Evolutionary conservation across 768 basidiomycete genomes (phyloP).

Genomic region (Mycena pura): DNA sequence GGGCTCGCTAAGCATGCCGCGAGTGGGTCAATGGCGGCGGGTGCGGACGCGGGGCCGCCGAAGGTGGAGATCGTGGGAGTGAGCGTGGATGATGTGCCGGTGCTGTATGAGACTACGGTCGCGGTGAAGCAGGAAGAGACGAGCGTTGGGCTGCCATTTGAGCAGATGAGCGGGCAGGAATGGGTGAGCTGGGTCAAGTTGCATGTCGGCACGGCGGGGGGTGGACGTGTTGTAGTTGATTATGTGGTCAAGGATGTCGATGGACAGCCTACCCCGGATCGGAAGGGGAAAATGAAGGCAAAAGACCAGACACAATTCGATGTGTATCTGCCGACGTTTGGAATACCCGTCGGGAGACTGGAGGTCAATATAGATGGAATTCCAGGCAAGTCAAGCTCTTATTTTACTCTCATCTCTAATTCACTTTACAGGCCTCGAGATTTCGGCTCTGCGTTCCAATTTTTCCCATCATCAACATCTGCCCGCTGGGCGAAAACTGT

Average conservation of each 20-base stretch:
- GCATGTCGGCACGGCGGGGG: slow-evolving; percentile 56
- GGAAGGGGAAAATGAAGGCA: slow-evolving; percentile 43
- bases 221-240: slow-evolving; percentile 63
- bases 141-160: slow-evolving; percentile 50
- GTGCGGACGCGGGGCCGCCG: slow-evolving; percentile 36
- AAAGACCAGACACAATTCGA: slow-evolving; percentile 42
- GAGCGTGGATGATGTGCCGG: slow-evolving; percentile 70
- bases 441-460: slow-evolving; percentile 58
- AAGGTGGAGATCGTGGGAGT: slow-evolving; percentile 63
- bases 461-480: slow-evolving; percentile 55
- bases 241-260: slow-evolving; percentile 60
- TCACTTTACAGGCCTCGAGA: slow-evolving; percentile 47
- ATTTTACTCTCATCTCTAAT: slow-evolving; percentile 9
- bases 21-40: not conserved
- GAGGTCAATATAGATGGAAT: slow-evolving; percentile 64
- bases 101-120: slow-evolving; percentile 61
- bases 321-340: slow-evolving; percentile 74
- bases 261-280: slow-evolving; percentile 13
- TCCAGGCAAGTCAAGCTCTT: slow-evolving; percentile 51
- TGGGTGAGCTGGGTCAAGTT: slow-evolving; percentile 75
- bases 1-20: slow-evolving; percentile 58
- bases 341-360: slow-evolving; percentile 69
- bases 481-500: slow-evolving; percentile 51
- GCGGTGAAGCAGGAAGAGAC: slow-evolving; percentile 45
- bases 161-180: slow-evolving; percentile 59